These are phyloP conservation scores for Sphaerulina vaccinii DNA, from an alignment of 2,329 filamentous ascomycete genomes.

Conservation along the genomic window DNA sequence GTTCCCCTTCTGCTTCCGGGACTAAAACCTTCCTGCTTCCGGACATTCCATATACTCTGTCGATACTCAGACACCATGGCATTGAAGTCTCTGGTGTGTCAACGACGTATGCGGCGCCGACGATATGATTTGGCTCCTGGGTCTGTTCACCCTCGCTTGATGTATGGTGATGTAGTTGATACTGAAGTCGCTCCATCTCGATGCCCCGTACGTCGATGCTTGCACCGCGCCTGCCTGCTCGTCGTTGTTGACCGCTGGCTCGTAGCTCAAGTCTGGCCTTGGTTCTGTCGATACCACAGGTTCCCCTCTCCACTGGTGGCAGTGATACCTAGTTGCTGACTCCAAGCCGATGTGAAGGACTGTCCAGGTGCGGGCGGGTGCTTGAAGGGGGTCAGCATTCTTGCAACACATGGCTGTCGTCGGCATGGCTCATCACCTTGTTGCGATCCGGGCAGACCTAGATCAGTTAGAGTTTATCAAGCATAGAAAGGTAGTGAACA, in stretches of 20 bases:
- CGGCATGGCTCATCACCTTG: slow-evolving; percentile 8
- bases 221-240: neutral
- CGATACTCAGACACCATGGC: too few species aligned
- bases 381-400: slow-evolving; percentile 4
- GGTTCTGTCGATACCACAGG: slow-evolving; percentile 23
- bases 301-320: slow-evolving; percentile 21
- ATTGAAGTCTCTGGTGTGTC: too few species aligned
- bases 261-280: slow-evolving; percentile 21
- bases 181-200: too few species aligned
- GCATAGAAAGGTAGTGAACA: neutral
- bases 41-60: too few species aligned
- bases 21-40: too few species aligned
- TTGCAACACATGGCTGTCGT: neutral
- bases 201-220: too few species aligned
- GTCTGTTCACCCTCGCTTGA: too few species aligned
- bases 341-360: slow-evolving; percentile 14
- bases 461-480: neutral
- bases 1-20: too few species aligned
- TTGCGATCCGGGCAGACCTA: slow-evolving; percentile 21
- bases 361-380: slow-evolving; percentile 22
- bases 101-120: too few species aligned
- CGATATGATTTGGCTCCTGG: too few species aligned
- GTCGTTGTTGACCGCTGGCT: too few species aligned
- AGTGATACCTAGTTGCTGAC: slow-evolving; percentile 13
- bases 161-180: too few species aligned